Conservation (phyloP, 371 early-diverging fungal genomes). For the Apophysomyces ossiformis region DNA sequence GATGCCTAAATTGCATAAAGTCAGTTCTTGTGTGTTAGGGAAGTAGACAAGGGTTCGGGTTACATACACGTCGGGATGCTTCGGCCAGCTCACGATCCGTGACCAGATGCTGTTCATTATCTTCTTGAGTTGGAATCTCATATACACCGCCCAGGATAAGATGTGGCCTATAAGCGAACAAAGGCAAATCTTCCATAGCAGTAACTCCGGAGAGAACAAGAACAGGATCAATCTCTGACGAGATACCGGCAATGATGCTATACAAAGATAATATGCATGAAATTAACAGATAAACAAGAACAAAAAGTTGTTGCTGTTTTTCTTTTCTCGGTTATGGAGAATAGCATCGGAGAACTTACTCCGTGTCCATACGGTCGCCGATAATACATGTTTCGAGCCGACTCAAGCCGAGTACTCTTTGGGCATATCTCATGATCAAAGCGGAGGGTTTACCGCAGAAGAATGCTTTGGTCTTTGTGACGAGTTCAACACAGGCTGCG, state of each 20-base stretch:
- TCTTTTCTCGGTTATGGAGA: too few species aligned
- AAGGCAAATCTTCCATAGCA: constrained; percentile 46
- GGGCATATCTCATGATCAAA: constrained; percentile 70
- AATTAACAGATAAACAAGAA: neutral
- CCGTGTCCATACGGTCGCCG: constrained; percentile 77
- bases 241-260: constrained; percentile 58
- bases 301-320: neutral
- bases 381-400: constrained; percentile 69
- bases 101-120: constrained; percentile 43
- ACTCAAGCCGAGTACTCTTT: constrained; percentile 55
- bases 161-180: constrained; percentile 63
- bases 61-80: constrained; percentile 40
- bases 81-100: constrained; percentile 47
- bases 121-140: constrained; percentile 47
- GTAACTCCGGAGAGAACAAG: constrained; percentile 69
- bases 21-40: too few species aligned
- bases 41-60: too few species aligned
- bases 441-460: constrained; percentile 69
- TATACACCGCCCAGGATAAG: constrained; percentile 63
- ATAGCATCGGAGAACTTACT: constrained; percentile 30
- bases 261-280: constrained; percentile 7
- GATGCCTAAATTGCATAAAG: neutral
- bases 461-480: constrained; percentile 68
- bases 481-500: constrained; percentile 60
- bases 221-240: constrained; percentile 65